Evolutionary conservation across 306 rosid species (phyloP).

Genomic region (Neltuma alba): DNA sequence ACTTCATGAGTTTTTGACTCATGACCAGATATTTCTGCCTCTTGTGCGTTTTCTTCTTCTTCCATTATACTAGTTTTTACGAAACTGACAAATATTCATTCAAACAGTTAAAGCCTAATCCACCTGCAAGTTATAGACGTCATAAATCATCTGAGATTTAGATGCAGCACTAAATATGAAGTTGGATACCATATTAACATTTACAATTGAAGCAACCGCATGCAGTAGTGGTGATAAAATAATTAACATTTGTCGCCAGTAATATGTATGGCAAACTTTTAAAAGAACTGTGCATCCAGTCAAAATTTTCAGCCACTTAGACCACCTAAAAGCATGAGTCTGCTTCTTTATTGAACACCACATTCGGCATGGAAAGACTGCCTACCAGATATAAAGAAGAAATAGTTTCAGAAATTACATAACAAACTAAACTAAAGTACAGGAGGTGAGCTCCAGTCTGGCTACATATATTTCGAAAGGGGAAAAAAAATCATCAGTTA

Average conservation of each 20-base stretch:
- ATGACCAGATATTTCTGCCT: constrained; percentile 42
- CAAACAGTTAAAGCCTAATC: constrained; percentile 39
- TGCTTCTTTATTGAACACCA: constrained; percentile 3
- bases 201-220: not conserved
- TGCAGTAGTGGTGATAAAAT: not conserved
- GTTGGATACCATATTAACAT: not conserved
- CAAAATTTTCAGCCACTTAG: not conserved
- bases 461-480: not conserved
- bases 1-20: constrained; percentile 43
- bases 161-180: constrained; percentile 18
- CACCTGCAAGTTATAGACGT: constrained; percentile 48
- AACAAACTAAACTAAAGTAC: not conserved
- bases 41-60: constrained; percentile 73
- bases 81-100: constrained; percentile 44
- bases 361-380: constrained; percentile 1
- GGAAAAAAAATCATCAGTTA: constrained; percentile 10
- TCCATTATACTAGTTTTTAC: constrained; percentile 55
- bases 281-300: not conserved
- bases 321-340: constrained; percentile 13
- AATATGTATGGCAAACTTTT: not conserved
- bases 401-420: not conserved
- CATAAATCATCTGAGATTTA: constrained; percentile 15
- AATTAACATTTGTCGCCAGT: constrained; percentile 8
- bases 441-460: not conserved
- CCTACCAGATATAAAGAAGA: not conserved